Evolutionary conservation across 202 grass and related monocot species (phyloP).

Genomic region (Saccharum hybrid): DNA sequence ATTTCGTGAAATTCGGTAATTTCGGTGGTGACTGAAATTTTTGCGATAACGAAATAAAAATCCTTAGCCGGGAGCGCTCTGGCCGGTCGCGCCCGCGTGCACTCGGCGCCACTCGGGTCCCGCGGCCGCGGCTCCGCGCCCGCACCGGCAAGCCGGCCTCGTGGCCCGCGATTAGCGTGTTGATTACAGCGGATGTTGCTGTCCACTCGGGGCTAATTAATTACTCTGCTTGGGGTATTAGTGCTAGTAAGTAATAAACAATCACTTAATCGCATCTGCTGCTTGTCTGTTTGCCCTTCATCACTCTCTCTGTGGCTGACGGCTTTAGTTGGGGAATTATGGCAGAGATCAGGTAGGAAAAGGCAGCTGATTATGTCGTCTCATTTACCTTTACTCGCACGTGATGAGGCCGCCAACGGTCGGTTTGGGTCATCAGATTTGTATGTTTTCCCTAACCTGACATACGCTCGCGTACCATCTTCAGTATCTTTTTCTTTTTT

Average conservation of each 20-base stretch:
- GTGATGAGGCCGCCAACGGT: constrained; percentile 36
- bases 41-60: no score
- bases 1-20: no score
- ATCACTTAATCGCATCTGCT: constrained; percentile 30
- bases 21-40: no score
- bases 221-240: no score
- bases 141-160: constrained; percentile 42
- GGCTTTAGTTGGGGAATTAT: constrained; percentile 26
- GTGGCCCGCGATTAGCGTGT: constrained; percentile 24
- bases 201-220: not conserved
- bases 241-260: not conserved
- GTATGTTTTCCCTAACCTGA: not conserved
- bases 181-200: constrained; percentile 19
- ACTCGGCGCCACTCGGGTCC: not conserved
- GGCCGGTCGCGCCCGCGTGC: not conserved
- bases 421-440: not conserved
- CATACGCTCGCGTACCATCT: not conserved
- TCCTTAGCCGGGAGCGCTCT: not conserved
- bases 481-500: no score
- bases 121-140: constrained; percentile 8
- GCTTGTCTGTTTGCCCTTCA: constrained; percentile 28
- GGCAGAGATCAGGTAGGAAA: constrained; percentile 34
- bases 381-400: constrained; percentile 22
- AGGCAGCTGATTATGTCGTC: constrained; percentile 44
- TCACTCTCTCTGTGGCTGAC: not conserved